A percentile compares a stretch with the other conserved stretches of the same genome.
These are phyloP conservation scores for Cadophora luteo-olivacea DNA, from an alignment of 2,329 filamentous ascomycete genomes.

Conservation along the genomic window DNA sequence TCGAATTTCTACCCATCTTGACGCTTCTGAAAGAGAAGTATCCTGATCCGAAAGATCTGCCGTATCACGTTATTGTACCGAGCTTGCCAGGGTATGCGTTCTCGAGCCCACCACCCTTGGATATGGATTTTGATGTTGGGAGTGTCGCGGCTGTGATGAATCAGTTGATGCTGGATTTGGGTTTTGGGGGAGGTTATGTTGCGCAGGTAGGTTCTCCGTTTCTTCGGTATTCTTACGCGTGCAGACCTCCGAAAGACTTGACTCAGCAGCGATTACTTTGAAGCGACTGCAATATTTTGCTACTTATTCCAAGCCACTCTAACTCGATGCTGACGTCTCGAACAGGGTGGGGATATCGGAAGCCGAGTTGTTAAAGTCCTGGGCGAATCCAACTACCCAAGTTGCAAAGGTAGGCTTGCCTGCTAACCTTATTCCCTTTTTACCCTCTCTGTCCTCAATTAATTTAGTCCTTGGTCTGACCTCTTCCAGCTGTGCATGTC, in stretches of 20 bases:
- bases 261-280: too few species aligned
- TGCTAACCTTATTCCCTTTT: neutral
- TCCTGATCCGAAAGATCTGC: slow-evolving; percentile 24
- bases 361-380: slow-evolving; percentile 31
- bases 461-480: neutral
- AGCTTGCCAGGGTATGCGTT: slow-evolving; percentile 36
- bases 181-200: slow-evolving; percentile 42
- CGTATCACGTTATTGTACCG: slow-evolving; percentile 36
- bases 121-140: slow-evolving; percentile 45
- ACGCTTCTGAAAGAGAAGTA: slow-evolving; percentile 42
- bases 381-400: slow-evolving; percentile 18
- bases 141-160: slow-evolving; percentile 27
- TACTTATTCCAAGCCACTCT: too few species aligned
- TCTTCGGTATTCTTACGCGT: too few species aligned
- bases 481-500: slow-evolving; percentile 8
- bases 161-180: slow-evolving; percentile 30
- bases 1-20: slow-evolving; percentile 34
- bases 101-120: slow-evolving; percentile 32
- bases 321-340: neutral
- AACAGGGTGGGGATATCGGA: slow-evolving; percentile 30
- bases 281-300: too few species aligned
- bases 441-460: neutral
- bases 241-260: too few species aligned
- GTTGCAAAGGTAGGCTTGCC: slow-evolving; percentile 43
- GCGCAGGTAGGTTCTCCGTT: slow-evolving; percentile 21